A percentile compares a stretch with the other conserved stretches of the same genome.
Conservation (phyloP, 2,329 filamentous ascomycete genomes). For the Tympanopsis confertula region DNA sequence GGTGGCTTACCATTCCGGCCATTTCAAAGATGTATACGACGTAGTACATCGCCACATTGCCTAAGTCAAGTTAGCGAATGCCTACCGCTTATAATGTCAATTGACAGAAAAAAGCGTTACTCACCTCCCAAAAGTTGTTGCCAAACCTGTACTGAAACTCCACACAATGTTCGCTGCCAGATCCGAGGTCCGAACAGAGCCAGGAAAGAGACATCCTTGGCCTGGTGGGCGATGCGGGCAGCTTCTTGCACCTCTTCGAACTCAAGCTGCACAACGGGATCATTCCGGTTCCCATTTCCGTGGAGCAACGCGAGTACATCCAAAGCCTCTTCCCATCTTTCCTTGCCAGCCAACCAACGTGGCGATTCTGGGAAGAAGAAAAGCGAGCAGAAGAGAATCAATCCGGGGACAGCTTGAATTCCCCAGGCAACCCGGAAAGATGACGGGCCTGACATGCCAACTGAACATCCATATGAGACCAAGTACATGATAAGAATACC, state of each 20-base stretch:
- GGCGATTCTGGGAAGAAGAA: constrained; percentile 12
- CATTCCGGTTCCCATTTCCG: not conserved
- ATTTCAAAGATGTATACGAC: constrained; percentile 52
- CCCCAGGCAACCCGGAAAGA: constrained; percentile 17
- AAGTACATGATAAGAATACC: constrained; percentile 28
- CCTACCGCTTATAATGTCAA: constrained; percentile 28
- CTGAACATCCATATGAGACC: constrained; percentile 22
- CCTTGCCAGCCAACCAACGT: constrained; percentile 10
- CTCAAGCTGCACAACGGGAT: constrained; percentile 16
- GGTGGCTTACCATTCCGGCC: constrained; percentile 31
- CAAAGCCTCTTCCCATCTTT: constrained; percentile 10
- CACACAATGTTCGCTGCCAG: constrained; percentile 38
- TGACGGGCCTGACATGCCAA: constrained; percentile 9
- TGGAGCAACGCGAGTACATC: constrained; percentile 13
- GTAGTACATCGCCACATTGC: constrained; percentile 48
- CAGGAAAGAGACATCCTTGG: constrained; percentile 22
- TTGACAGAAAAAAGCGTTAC: not conserved
- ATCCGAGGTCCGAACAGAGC: constrained; percentile 33
- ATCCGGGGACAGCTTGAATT: constrained; percentile 8
- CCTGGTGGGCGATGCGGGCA: constrained; percentile 21
- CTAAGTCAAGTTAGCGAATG: constrained; percentile 41
- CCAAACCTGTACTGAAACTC: constrained; percentile 38
- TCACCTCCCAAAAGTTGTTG: constrained; percentile 1
- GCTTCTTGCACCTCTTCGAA: constrained; percentile 18
- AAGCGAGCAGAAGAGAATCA: constrained; percentile 6